Evolutionary conservation across 2,329 filamentous ascomycete genomes (phyloP).

Genomic region (Penicillium sp.): DNA sequence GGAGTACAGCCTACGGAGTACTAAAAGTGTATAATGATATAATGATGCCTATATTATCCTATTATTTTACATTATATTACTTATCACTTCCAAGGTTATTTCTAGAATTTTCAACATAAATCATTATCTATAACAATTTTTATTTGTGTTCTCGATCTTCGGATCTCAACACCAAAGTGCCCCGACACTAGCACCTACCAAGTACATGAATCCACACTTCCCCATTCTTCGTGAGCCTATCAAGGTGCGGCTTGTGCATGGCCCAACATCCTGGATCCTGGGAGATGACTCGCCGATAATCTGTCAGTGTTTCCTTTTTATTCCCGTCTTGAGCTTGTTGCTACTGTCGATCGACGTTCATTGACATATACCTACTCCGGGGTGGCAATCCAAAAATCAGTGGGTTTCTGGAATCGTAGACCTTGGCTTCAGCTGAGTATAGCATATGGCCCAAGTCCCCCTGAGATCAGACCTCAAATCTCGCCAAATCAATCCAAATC

Average conservation of each 20-base stretch:
- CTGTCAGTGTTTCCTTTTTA: conserved; percentile 2
- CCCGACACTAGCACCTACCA: conserved; percentile 23
- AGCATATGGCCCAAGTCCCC: conserved; percentile 3
- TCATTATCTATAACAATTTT: conserved; percentile 6
- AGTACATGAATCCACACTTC: conserved; percentile 2
- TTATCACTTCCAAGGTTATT: neutral
- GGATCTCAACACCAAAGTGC: conserved; percentile 23
- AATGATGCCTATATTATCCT: neutral
- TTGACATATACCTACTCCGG: conserved; percentile 14
- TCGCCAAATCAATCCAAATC: conserved; percentile 8
- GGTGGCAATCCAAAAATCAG: conserved; percentile 1
- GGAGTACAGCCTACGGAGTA: too few species aligned
- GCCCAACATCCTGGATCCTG: conserved; percentile 27
- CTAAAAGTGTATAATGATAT: neutral
- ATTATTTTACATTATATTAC: neutral
- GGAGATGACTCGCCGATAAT: conserved; percentile 22
- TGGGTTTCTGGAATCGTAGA: neutral
- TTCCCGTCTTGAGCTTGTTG: neutral
- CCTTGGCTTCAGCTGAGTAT: conserved; percentile 11
- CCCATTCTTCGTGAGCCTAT: conserved; percentile 17
- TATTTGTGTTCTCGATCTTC: conserved; percentile 15
- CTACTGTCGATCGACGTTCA: conserved; percentile 9
- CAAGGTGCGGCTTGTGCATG: conserved; percentile 21
- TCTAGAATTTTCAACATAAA: too few species aligned
- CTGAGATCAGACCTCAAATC: conserved; percentile 24